Percentiles rank a stretch among this genome's conserved stretches.
Conservation (phyloP, 495 filamentous ascomycete species). For the Xylaria curta region DNA sequence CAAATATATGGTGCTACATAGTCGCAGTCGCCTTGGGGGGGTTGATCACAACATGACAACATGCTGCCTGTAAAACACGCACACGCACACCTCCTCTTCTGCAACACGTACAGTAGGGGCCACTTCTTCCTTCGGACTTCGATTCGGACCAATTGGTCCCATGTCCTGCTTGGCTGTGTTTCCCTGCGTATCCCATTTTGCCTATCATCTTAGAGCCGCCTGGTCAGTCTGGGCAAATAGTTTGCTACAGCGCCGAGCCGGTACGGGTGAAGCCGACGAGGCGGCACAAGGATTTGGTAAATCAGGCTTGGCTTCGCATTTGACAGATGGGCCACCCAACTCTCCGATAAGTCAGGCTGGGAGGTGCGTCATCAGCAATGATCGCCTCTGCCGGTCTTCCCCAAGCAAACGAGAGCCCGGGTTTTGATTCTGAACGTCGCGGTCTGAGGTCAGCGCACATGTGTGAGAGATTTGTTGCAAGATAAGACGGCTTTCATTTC, state of each 20-base stretch:
- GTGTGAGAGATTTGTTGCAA: slow-evolving; percentile 16
- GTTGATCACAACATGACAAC: slow-evolving; percentile 3
- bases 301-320: slow-evolving; percentile 24
- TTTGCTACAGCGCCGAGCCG: slow-evolving; percentile 23
- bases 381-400: slow-evolving; percentile 16
- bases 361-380: slow-evolving; percentile 21
- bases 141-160: slow-evolving; percentile 5
- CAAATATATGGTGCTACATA: not conserved
- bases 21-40: not conserved
- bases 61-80: not conserved
- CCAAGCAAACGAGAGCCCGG: slow-evolving; percentile 6
- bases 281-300: slow-evolving; percentile 23
- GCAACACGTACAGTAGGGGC: not conserved
- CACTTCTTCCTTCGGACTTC: slow-evolving; percentile 13
- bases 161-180: slow-evolving; percentile 22
- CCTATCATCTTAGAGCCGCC: slow-evolving; percentile 9
- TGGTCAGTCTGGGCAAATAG: slow-evolving; percentile 12
- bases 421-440: not conserved
- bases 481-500: slow-evolving; percentile 13
- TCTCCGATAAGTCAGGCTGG: slow-evolving; percentile 11
- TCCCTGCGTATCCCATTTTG: slow-evolving; percentile 6
- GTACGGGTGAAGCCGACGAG: slow-evolving; percentile 17
- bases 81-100: not conserved
- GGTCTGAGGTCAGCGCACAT: slow-evolving; percentile 20
- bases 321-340: slow-evolving; percentile 2